phyloP scores from a whole-genome alignment of 2,329 filamentous ascomycete species.

The Neofusicoccum cordaticola region DNA sequence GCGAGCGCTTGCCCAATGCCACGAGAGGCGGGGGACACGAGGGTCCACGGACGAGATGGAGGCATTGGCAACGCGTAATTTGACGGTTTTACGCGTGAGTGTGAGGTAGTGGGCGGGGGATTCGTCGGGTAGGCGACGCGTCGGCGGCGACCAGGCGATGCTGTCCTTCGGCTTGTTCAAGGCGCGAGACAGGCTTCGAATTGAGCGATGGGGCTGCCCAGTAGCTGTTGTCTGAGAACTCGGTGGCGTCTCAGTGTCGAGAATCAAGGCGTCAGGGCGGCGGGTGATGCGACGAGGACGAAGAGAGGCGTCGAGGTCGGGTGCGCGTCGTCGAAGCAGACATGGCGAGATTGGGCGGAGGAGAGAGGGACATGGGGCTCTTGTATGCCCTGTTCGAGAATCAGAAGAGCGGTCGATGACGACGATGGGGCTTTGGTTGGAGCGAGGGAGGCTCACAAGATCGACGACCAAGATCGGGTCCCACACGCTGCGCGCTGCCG shows the following conservation, averaged over 20 bases:
- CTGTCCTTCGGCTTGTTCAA: background rate
- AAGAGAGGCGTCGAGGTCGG: no score
- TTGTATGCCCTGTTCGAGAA: background rate
- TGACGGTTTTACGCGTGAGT: background rate
- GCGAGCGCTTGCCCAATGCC: conserved; percentile 63
- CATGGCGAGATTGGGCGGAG: background rate
- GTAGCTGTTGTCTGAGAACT: no score
- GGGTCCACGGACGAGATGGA: conserved; percentile 39
- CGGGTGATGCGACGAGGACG: no score
- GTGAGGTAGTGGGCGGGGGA: background rate
- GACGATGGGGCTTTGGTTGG: background rate
- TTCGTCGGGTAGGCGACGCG: background rate
- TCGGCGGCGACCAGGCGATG: no score
- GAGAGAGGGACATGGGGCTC: background rate
- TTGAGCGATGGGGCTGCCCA: no score
- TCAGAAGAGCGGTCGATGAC: background rate
- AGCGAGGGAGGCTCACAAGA: background rate
- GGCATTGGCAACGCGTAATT: background rate
- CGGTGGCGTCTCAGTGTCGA: no score
- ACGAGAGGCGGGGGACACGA: conserved; percentile 59
- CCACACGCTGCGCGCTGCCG: background rate
- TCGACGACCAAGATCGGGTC: conserved; percentile 15
- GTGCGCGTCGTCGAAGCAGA: background rate
- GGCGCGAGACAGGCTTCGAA: background rate
- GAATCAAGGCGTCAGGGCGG: no score